phyloP scores from a whole-genome alignment of 2,329 filamentous ascomycete species.

The Septoria petroselini region DNA sequence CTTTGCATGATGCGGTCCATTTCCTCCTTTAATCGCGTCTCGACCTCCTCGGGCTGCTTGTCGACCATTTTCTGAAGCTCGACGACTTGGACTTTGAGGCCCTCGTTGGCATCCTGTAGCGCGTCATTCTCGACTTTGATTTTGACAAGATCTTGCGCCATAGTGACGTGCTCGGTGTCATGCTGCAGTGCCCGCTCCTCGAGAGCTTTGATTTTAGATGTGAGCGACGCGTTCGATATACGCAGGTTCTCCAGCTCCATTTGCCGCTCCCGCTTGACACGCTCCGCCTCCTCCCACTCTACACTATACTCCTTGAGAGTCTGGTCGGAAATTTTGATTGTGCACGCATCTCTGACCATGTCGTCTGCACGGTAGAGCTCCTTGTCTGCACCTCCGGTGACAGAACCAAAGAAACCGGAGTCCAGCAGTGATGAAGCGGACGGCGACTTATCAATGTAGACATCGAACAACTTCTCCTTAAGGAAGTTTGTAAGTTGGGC shows the following conservation, averaged over 20 bases:
- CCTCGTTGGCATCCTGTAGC: conserved; percentile 84
- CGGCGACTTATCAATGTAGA: conserved; percentile 91
- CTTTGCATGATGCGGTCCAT: conserved; percentile 89
- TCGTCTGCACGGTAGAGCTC: conserved; percentile 94
- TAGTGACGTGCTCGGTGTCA: conserved; percentile 83
- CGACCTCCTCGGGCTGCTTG: conserved; percentile 83
- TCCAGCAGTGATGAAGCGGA: conserved; percentile 91
- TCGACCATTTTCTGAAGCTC: conserved; percentile 86
- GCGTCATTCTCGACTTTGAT: conserved; percentile 93
- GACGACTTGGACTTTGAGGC: conserved; percentile 75
- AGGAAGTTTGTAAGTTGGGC: conserved; percentile 80
- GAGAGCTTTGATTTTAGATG: conserved; percentile 74
- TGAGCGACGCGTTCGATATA: conserved; percentile 62
- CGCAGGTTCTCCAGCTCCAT: conserved; percentile 73
- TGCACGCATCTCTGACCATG: conserved; percentile 87
- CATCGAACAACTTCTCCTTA: conserved; percentile 91
- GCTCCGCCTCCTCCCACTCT: conserved; percentile 91
- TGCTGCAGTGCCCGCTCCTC: conserved; percentile 86
- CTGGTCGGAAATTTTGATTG: conserved; percentile 78
- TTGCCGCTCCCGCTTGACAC: conserved; percentile 77
- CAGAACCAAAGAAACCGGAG: conserved; percentile 94
- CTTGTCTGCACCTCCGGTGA: conserved; percentile 83
- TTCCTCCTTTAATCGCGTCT: conserved; percentile 71
- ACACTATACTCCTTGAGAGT: conserved; percentile 73
- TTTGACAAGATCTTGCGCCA: conserved; percentile 87